These are phyloP conservation scores for Calonectria pteridis DNA, from an alignment of 2,329 filamentous ascomycete species.

Conservation along the genomic window DNA sequence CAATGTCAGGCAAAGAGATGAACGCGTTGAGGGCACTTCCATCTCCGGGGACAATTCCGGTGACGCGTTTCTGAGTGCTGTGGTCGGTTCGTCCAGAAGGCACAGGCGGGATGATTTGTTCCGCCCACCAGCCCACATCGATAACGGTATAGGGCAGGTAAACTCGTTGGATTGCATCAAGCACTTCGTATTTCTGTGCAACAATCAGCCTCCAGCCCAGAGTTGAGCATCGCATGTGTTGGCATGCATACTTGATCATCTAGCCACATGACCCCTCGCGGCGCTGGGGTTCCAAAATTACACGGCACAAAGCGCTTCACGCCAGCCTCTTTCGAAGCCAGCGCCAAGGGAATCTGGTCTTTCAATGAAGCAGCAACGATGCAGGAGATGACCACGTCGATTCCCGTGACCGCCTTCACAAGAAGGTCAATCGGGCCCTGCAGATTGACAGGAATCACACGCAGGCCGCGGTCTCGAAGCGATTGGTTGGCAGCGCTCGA, in stretches of 20 bases:
- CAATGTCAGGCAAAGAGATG: neutral
- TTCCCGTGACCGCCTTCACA: neutral
- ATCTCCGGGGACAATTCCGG: neutral
- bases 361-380: neutral
- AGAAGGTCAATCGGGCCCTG: neutral
- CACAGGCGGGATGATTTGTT: neutral
- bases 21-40: neutral
- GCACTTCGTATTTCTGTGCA: neutral
- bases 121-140: neutral
- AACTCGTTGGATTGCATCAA: neutral
- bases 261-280: neutral
- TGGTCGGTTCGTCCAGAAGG: neutral
- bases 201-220: neutral
- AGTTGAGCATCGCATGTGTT: fast-evolving
- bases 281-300: neutral
- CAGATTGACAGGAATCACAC: neutral
- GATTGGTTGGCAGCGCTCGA: neutral
- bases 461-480: neutral
- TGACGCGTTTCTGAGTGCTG: neutral
- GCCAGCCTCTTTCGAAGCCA: conserved; percentile 7
- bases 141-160: neutral
- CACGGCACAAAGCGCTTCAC: conserved; percentile 26
- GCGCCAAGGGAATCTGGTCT: conserved; percentile 9
- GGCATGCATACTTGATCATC: neutral
- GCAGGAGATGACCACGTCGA: conserved; percentile 10